Percentiles rank a stretch among this genome's conserved stretches.
These are phyloP conservation scores for Collybia nuda DNA, from an alignment of 768 basidiomycete genomes.

Conservation along the genomic window DNA sequence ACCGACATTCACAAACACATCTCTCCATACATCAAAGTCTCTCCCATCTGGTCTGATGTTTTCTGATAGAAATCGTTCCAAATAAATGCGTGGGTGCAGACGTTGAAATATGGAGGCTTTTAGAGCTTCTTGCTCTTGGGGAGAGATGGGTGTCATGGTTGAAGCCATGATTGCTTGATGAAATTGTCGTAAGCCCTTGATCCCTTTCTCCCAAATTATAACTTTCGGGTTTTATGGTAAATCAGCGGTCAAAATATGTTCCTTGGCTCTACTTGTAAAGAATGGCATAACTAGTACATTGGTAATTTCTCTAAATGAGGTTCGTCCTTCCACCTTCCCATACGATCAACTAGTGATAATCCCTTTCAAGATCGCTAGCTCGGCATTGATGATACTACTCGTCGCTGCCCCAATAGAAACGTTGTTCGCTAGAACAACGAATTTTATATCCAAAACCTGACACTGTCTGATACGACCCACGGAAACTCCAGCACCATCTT, in stretches of 20 bases:
- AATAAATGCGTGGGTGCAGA: constrained; percentile 85
- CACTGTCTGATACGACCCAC: constrained; percentile 93
- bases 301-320: too few relatives aligned
- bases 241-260: too few relatives aligned
- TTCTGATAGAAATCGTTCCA: constrained; percentile 82
- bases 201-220: too few relatives aligned
- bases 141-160: constrained; percentile 9
- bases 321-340: not conserved
- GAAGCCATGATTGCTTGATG: not conserved
- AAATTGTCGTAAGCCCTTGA: not conserved
- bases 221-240: not conserved
- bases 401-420: constrained; percentile 97
- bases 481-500: constrained; percentile 87
- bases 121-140: constrained; percentile 34
- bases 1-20: constrained; percentile 81
- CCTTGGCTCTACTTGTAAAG: too few relatives aligned
- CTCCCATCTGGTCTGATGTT: constrained; percentile 84
- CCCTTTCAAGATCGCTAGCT: constrained; percentile 85
- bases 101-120: constrained; percentile 75
- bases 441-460: constrained; percentile 92
- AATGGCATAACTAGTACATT: too few relatives aligned
- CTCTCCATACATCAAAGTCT: constrained; percentile 65
- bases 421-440: constrained; percentile 90
- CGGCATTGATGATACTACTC: constrained; percentile 95
- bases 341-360: constrained; percentile 7